Evolutionary conservation across 2,329 filamentous ascomycete genomes (phyloP).

Genomic region (Madurella mycetomatis): DNA sequence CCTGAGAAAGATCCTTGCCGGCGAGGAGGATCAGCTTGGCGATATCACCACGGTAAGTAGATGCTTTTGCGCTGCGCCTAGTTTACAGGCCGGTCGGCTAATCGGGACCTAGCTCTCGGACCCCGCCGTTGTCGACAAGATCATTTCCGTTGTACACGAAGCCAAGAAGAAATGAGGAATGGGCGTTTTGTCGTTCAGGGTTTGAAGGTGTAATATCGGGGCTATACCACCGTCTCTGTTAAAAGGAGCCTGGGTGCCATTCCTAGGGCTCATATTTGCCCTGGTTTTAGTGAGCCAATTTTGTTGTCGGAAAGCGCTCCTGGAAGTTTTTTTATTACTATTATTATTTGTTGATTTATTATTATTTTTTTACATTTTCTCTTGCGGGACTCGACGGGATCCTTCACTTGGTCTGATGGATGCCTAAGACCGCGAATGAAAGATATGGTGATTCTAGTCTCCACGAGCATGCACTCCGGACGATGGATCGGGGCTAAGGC

Average conservation of each 20-base stretch:
- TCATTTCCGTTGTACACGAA: conserved; percentile 75
- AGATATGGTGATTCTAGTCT: no score
- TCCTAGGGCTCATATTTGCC: not conserved
- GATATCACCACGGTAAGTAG: conserved; percentile 80
- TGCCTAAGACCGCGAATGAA: not conserved
- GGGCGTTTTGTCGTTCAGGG: not conserved
- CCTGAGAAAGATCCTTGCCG: conserved; percentile 92
- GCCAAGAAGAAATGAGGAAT: conserved; percentile 46
- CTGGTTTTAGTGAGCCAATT: not conserved
- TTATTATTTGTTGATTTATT: not conserved
- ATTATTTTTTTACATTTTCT: no score
- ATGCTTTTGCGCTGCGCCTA: not conserved
- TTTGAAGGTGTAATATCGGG: conserved; percentile 7
- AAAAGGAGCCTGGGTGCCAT: not conserved
- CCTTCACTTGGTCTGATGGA: not conserved
- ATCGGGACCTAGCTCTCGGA: conserved; percentile 69
- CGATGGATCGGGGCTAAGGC: no score
- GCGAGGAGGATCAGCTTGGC: conserved; percentile 94
- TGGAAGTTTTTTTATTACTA: not conserved
- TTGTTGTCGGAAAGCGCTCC: not conserved
- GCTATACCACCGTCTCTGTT: conserved; percentile 13
- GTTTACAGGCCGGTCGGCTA: conserved; percentile 13
- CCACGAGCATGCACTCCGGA: no score
- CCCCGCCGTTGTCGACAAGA: conserved; percentile 81
- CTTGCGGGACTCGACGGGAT: not conserved